Conservation (phyloP, 2,329 filamentous ascomycete species). For the Teratosphaeria nubilosa region DNA sequence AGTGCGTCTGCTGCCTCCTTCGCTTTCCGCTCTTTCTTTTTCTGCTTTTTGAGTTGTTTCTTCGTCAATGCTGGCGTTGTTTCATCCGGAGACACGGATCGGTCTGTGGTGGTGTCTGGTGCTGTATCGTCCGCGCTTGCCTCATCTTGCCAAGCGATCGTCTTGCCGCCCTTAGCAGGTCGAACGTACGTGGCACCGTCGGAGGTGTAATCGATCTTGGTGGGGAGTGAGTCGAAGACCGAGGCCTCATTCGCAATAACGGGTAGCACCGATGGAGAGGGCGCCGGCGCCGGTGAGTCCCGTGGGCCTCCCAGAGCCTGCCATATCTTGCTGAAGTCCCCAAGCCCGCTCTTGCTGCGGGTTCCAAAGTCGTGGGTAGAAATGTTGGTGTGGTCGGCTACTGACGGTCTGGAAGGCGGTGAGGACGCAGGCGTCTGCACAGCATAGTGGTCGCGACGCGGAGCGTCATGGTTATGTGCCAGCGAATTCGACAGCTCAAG, state of each 20-base stretch:
- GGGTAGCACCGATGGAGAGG: not conserved
- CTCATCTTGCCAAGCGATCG: constrained; percentile 9
- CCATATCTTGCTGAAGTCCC: constrained; percentile 40
- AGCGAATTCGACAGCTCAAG: constrained; percentile 31
- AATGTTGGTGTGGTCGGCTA: not conserved
- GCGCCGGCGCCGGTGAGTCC: constrained; percentile 2
- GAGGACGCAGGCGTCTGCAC: not conserved
- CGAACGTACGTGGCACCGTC: constrained; percentile 31
- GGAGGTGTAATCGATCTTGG: constrained; percentile 30
- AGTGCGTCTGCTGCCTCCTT: constrained; percentile 12
- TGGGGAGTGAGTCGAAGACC: constrained; percentile 4
- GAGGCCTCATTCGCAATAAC: not conserved
- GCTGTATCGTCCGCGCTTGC: constrained; percentile 11
- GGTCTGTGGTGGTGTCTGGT: constrained; percentile 8
- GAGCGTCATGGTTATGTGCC: constrained; percentile 3
- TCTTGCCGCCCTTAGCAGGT: not conserved
- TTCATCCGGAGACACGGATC: constrained; percentile 11
- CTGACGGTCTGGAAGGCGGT: not conserved
- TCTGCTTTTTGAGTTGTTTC: constrained; percentile 28
- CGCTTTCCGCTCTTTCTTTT: constrained; percentile 22
- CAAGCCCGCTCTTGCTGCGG: constrained; percentile 21
- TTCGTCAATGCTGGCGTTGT: constrained; percentile 19
- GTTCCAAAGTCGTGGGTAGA: constrained; percentile 9
- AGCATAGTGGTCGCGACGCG: constrained; percentile 5
- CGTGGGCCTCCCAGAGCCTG: constrained; percentile 30